phyloP scores from a whole-genome alignment of 371 early-diverging fungal species.

The Mortierella sp. region DNA sequence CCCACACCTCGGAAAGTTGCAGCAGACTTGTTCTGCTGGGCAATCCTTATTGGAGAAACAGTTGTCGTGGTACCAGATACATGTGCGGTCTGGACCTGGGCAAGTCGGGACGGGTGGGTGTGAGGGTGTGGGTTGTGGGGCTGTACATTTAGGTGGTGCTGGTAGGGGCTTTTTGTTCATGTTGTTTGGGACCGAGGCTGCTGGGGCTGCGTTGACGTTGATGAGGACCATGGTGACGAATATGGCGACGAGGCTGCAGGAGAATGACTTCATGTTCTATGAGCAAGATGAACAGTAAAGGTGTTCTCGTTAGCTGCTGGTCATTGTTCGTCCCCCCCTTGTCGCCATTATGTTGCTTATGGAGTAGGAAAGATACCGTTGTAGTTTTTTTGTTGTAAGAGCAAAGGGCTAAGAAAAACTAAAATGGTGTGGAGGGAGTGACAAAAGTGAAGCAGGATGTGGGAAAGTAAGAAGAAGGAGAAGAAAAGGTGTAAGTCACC shows the following conservation, averaged over 20 bases:
- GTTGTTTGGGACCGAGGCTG: neutral
- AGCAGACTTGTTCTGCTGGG: neutral
- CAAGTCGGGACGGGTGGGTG: neutral
- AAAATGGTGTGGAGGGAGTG: neutral
- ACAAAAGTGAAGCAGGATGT: neutral
- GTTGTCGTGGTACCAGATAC: constrained; percentile 1
- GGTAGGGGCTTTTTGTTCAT: neutral
- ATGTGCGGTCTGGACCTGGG: neutral
- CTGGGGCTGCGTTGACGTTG: neutral
- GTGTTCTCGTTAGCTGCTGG: neutral
- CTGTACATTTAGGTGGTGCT: neutral
- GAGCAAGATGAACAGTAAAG: no score
- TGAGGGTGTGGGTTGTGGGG: neutral
- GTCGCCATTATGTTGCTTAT: no score
- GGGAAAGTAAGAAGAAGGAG: neutral
- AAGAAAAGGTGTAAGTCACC: neutral
- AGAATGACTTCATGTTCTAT: neutral
- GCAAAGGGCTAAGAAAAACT: neutral
- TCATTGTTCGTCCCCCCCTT: no score
- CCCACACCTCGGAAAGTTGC: neutral
- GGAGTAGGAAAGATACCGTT: no score
- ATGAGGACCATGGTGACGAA: neutral
- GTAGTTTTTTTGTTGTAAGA: no score
- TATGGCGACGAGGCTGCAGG: neutral
- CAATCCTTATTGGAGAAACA: neutral